Evolutionary conservation across 2,329 filamentous ascomycete genomes (phyloP).

Genomic region (Pyrenochaeta sp.): DNA sequence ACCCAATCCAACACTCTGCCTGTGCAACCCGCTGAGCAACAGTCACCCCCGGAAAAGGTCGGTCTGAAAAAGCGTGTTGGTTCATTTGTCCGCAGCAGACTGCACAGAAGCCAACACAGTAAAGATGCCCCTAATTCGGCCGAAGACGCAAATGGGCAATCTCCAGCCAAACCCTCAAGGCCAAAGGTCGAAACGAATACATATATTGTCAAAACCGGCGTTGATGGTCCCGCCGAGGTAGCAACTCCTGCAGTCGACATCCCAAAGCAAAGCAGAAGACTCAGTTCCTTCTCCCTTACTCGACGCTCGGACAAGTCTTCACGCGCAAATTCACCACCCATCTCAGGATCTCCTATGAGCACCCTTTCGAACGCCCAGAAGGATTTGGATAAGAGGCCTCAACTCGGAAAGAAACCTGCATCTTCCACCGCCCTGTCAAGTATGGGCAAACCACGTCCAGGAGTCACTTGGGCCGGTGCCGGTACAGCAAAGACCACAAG

Average conservation of each 20-base stretch:
- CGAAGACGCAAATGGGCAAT: slow-evolving; percentile 3
- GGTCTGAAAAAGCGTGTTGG: slow-evolving; percentile 41
- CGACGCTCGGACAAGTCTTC: slow-evolving; percentile 48
- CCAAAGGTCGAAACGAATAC: slow-evolving; percentile 17
- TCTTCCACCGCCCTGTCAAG: slow-evolving; percentile 40
- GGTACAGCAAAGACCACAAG: slow-evolving; percentile 24
- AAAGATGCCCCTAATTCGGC: slow-evolving; percentile 13
- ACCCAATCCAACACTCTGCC: slow-evolving; percentile 1
- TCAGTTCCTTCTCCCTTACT: slow-evolving; percentile 50
- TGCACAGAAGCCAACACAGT: slow-evolving; percentile 9
- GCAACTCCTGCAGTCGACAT: slow-evolving; percentile 32
- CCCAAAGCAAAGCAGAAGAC: slow-evolving; percentile 33
- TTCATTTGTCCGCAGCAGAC: slow-evolving; percentile 42
- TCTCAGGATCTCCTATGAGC: slow-evolving; percentile 46
- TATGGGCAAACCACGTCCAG: slow-evolving; percentile 35
- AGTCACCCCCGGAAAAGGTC: slow-evolving; percentile 32
- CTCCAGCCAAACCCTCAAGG: slow-evolving; percentile 7
- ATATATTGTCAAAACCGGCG: slow-evolving; percentile 37
- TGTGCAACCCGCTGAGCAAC: slow-evolving; percentile 10
- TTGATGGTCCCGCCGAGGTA: slow-evolving; percentile 34
- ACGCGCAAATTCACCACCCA: slow-evolving; percentile 45
- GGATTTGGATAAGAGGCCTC: slow-evolving; percentile 11
- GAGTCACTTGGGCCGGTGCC: slow-evolving; percentile 41
- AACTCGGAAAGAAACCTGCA: slow-evolving; percentile 26
- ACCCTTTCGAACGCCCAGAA: slow-evolving; percentile 31